Evolutionary conservation across 352 stramenopile genomes (phyloP).

Genomic region (Pythium rishiriense): DNA sequence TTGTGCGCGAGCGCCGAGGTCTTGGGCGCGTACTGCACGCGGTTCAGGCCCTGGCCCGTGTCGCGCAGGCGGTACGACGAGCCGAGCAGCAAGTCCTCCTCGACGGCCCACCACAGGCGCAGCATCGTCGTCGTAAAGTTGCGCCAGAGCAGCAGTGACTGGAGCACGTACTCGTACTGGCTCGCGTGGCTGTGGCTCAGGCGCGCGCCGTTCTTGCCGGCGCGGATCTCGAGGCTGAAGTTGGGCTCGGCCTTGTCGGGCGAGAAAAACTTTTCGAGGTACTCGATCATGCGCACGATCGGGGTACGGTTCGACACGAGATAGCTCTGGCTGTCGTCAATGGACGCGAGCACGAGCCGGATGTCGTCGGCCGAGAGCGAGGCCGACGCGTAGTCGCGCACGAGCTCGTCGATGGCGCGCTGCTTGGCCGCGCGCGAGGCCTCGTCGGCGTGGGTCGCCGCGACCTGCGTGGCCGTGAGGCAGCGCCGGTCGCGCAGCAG

Average conservation of each 20-base stretch:
- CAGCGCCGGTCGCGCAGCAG: conserved; percentile 82
- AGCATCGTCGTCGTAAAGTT: conserved; percentile 97
- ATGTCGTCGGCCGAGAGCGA: conserved; percentile 88
- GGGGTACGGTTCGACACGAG: conserved; percentile 97
- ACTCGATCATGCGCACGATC: conserved; percentile 94
- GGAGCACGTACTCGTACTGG: conserved; percentile 96
- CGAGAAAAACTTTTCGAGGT: conserved; percentile 87
- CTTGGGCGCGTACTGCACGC: conserved; percentile 89
- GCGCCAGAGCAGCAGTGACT: conserved; percentile 95
- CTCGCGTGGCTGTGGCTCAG: conserved; percentile 94
- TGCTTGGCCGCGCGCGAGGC: conserved; percentile 91
- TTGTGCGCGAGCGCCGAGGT: conserved; percentile 80
- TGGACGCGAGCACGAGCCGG: conserved; percentile 94
- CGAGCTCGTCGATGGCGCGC: conserved; percentile 68
- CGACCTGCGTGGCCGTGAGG: conserved; percentile 76
- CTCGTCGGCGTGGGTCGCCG: conserved; percentile 88
- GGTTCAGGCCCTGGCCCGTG: conserved; percentile 95
- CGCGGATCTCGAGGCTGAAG: conserved; percentile 57
- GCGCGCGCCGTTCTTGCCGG: conserved; percentile 89
- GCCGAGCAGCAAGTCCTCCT: conserved; percentile 91
- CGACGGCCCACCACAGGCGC: conserved; percentile 93
- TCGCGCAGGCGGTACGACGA: conserved; percentile 89
- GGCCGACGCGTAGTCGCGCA: conserved; percentile 21
- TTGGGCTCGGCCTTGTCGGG: conserved; percentile 55
- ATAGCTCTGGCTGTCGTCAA: conserved; percentile 97